Base-by-base conservation (phyloP, 2,329 filamentous ascomycete genomes). In the Acephala macrosclerotiorum region DNA sequence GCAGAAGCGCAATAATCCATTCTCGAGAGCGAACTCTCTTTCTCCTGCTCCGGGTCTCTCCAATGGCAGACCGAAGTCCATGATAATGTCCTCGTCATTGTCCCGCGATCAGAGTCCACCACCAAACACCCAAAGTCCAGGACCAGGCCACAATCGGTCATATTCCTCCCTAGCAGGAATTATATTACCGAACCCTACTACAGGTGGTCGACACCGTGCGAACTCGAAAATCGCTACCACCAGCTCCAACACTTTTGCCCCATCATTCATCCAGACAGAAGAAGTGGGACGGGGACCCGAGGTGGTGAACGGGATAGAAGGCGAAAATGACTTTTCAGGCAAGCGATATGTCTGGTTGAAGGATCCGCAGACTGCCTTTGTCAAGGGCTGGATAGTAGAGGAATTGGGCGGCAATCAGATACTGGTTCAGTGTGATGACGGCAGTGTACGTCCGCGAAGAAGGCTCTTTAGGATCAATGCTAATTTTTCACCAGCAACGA, bases 291-390 rank as follows among this genome's bases (percentile, higher is more conserved):
- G 82, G 40, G 82, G 79, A 38, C 78, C 83, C 60, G 87, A 89
- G 70, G 75, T 82, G 12, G 85, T 90, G 18, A 84, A 84, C 58
- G 91, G 93, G 20, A 94, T 97, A 66, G 96, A 99, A 80, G 96
- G 96, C 69, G 95, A 97, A 76, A 98, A 97, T 78, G 96, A 99
- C 83, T 98, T 99, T 79, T 99, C 96, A 0, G 96, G 96, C 64
- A 98, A 96, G 82, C 89, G 96, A 82, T 99, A 98, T 83, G 94
- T 99, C 70, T 99, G 96, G 96, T 84, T 99, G 76, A 92, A 91
- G 79, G 94, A 99, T 80, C 85, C 92, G 1, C 87, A 94, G 74
- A 85, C 86, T 63, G 96, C 96, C 1, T 99, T 99, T 77, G 89
- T 98, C 61, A 93, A 94, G 72, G 96, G 95, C 3, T 95, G 94